phyloP scores from a whole-genome alignment of 2,329 filamentous ascomycete genomes.

The Aspergillus sp. region DNA sequence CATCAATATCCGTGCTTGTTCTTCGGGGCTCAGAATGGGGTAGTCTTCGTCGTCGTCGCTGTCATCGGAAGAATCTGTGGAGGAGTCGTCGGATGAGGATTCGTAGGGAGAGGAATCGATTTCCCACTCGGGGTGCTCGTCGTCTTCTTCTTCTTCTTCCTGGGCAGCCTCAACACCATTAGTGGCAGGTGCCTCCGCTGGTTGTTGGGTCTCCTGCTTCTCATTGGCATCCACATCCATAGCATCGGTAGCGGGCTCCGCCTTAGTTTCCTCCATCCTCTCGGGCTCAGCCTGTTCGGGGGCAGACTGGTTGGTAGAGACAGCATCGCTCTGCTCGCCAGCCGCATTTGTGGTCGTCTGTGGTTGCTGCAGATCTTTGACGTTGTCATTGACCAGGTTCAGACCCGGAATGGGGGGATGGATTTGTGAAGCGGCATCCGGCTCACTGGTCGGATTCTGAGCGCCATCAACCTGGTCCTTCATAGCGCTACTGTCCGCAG shows the following conservation, averaged over 20 bases:
- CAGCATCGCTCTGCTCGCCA: not conserved
- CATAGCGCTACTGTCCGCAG: constrained; percentile 18
- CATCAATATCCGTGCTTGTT: constrained; percentile 84
- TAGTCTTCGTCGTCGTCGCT: constrained; percentile 59
- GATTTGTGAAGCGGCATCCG: constrained; percentile 20
- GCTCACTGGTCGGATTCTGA: constrained; percentile 15
- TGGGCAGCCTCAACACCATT: constrained; percentile 17
- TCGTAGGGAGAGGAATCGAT: constrained; percentile 74
- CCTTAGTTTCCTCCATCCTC: constrained; percentile 1
- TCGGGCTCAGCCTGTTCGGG: constrained; percentile 6
- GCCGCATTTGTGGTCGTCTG: not conserved
- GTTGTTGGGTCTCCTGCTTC: constrained; percentile 9
- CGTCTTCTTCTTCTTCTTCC: constrained; percentile 44
- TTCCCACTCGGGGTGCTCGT: constrained; percentile 77
- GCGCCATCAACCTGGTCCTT: constrained; percentile 8
- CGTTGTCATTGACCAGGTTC: constrained; percentile 33
- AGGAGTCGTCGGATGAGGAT: constrained; percentile 61
- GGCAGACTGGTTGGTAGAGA: not conserved
- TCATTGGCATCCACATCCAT: constrained; percentile 31
- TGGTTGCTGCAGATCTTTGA: constrained; percentile 15
- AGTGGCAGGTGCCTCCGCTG: constrained; percentile 10
- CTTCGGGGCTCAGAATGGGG: constrained; percentile 74
- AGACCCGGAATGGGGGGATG: constrained; percentile 40
- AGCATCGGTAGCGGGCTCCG: constrained; percentile 20
- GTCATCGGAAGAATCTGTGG: constrained; percentile 66